These are phyloP conservation scores for Phialophora chinensis DNA, from an alignment of 2,329 filamentous ascomycete genomes.

Conservation along the genomic window DNA sequence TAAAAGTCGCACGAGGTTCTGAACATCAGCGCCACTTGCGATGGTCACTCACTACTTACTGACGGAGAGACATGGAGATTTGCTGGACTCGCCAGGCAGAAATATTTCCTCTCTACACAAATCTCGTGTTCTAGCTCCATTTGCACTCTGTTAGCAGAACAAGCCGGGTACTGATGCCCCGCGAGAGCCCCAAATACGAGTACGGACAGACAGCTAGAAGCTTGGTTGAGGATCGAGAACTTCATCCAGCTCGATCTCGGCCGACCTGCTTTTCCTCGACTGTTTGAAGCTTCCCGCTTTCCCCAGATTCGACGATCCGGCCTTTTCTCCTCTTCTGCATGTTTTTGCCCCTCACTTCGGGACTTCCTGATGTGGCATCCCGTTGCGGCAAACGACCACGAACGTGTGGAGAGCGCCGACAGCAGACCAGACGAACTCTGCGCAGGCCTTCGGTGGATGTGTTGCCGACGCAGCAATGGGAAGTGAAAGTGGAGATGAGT, in stretches of 20 bases:
- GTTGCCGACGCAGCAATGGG: no score
- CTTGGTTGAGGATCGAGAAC: no score
- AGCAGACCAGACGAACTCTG: background rate
- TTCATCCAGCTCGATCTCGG: background rate
- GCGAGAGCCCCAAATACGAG: background rate
- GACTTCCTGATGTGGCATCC: conserved; percentile 19
- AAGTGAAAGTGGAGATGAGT: background rate
- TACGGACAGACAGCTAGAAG: background rate
- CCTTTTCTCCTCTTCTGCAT: background rate
- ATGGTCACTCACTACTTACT: background rate
- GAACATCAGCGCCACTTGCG: background rate
- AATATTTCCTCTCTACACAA: background rate
- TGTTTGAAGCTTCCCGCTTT: background rate
- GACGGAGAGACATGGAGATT: background rate
- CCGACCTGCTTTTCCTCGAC: background rate
- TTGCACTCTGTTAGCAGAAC: background rate
- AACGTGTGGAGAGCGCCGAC: background rate
- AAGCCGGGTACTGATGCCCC: background rate
- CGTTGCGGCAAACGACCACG: conserved; percentile 16
- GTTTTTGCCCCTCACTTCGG: conserved; percentile 26
- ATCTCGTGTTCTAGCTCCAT: background rate
- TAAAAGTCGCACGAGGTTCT: no score
- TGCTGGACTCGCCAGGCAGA: conserved; percentile 7
- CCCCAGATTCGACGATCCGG: conserved; percentile 21
- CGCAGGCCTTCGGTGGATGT: background rate